Evolutionary conservation across 768 basidiomycete genomes (phyloP), one percentile per base, ranked within the genome.

Genomic region (Pleurotus giganteus): DNA sequence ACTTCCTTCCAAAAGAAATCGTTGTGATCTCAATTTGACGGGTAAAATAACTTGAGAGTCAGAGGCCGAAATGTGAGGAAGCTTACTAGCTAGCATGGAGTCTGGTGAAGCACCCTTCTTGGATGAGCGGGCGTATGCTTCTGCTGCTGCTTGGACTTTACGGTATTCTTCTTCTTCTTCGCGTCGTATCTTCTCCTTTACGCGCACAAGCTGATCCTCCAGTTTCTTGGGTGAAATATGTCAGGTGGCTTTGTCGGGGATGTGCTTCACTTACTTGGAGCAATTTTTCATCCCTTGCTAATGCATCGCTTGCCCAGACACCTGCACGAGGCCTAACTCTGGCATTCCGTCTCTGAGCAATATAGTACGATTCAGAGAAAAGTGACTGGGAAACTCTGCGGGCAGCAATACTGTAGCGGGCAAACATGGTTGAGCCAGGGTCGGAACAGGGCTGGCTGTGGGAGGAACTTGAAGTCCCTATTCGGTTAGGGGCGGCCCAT

Each of bases 181-280:
- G 28, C 63, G 59, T 42, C 63, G 61, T 17, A 63, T 36, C 50
- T 59, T 66, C 1, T 57, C 61, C 36, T 68, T 56, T 1, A 65
- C 65, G 24, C 58, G 58, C 4, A 45, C 63, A 26, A 70, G 57
- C 37, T 68, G 63, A n/a, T 65, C 64, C 47, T 70, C 66, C 12
- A 69, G 63, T 60, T 59, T 66, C 66, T 69, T 32, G 4, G 55
- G 50, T 13, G 21, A 26, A 55, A 42, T 21, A 47, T 59, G 55
- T 32, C 49, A 43, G 43, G 5, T 34, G 6, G 26, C 8, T 34
- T 27, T 13, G 55, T 28, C 13, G 31, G 17, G 21, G 17, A 19
- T 17, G 43, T 8, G 23, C 24, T 42, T 31, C 6, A 50, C 31
- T 17, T 52, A 64, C 67, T 62, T 62, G 65, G n/a, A 68, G 54